Base-by-base conservation (phyloP, 345 rosid species). In the Ceriops zippeliana region DNA sequence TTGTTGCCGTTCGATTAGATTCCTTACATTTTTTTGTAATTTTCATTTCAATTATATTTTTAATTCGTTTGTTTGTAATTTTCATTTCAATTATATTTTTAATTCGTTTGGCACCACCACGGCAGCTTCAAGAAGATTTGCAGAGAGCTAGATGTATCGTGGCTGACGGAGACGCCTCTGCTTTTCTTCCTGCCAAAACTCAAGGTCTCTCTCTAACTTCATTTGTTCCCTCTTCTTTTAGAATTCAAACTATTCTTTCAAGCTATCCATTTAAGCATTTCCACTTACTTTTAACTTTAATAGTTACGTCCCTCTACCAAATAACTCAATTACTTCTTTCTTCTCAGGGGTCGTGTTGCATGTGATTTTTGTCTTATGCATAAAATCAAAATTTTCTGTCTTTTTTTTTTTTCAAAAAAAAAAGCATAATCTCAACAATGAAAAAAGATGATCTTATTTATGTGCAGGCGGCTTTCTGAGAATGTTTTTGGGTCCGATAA, bases 401-500 rank as follows among this genome's bases (percentile, higher is more conserved):
- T 24, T 0, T n/a, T 10, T 56, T 2, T 9, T 0, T n/a, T 3
- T 24, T 24, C 13, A 1, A 2, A 10, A 24, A n/a, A 30, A 56
- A 56, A 22, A 56, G 24, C 28, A 27, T 15, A 24, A 27, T 56
- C 16, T 56, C 16, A 27, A 56, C 22, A 26, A 24, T n/a, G 10
- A 16, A 27, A 15, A 15, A 21, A 22, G 13, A 3, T 20, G 24
- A 56, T 7, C 17, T 28, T 54, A 16, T 38, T 11, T 66, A 56
- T n/a, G 11, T 53, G 56, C 89, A 90, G 98, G 88, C 57, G 47
- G 83, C 5, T 90, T 96, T 47, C 72, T 96, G 21, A 86, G 79
- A 75, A 90, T 84, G 96, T 92, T 96, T 74, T 65, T 92, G 82
- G 99, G 99, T 4, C 98, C 99, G 58, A 86, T 96, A 58, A 96